phyloP scores from a whole-genome alignment of 202 grass and related monocot species.

The Carex sylvatica region DNA sequence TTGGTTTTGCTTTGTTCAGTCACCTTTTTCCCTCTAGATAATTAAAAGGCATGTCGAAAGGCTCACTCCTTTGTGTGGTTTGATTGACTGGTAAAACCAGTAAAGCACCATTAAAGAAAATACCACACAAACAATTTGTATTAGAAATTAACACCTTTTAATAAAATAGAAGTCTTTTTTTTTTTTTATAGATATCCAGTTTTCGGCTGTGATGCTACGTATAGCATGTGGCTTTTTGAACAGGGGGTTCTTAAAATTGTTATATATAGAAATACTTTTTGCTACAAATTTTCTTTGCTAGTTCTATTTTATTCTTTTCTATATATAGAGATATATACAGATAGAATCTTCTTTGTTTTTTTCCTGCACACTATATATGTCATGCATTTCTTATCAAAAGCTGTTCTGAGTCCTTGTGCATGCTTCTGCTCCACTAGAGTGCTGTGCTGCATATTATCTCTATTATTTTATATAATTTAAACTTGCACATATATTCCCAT shows the following conservation, averaged over 20 bases:
- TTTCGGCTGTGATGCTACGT: not conserved
- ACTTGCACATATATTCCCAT: too few relatives aligned
- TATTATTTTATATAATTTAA: too few relatives aligned
- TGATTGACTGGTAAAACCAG: not conserved
- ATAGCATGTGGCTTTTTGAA: not conserved
- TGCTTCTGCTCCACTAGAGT: conserved; percentile 12
- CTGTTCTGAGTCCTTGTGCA: conserved; percentile 11
- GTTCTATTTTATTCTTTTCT: not conserved
- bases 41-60: conserved; percentile 9
- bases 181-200: too few relatives aligned
- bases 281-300: not conserved
- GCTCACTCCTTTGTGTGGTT: conserved; percentile 11
- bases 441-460: too few relatives aligned
- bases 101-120: too few relatives aligned
- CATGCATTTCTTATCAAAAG: conserved; percentile 6
- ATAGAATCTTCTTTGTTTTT: not conserved
- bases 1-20: not conserved
- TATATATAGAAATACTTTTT: not conserved
- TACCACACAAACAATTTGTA: too few relatives aligned
- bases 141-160: too few relatives aligned
- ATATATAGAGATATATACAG: not conserved
- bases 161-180: too few relatives aligned
- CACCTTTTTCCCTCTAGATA: not conserved
- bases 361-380: not conserved
- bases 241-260: not conserved